Base-by-base conservation (phyloP, 2,329 filamentous ascomycete genomes). In the Stagonosporopsis chrysanthemi region DNA sequence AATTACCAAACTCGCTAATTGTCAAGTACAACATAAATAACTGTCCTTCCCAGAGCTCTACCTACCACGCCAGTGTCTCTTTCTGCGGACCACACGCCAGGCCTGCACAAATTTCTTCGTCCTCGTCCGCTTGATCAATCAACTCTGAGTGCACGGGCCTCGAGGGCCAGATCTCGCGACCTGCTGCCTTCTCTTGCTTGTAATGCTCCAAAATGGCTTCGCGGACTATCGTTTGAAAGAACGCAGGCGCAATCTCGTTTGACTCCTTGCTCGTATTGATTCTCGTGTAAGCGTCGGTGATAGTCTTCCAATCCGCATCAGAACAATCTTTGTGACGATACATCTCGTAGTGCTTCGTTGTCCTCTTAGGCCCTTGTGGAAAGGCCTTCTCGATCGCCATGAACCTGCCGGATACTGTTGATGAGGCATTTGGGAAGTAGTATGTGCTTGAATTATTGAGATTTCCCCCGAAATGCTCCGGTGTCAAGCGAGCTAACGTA, bases 291-390 rank as follows among this genome's bases (percentile, higher is more conserved):
- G 87, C 83, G 36, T 81, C 72, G 67, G 78, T 80, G 70, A 87
- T 83, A 49, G 77, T 70, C 12, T 79, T 73, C 69, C 87, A 87
- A 53, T 86, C 81, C 17, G 80, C 80, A n/a, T 86, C 82, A 24
- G 78, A 79, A 9, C 84, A 81, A 64, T 82, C 75, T 64, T 83
- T 84, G 78, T 87, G 83, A 52, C 84, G 79, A 76, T 81, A 88
- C 44, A 88, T 81, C 67, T 88, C 83, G 68, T 87, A 38, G 26
- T 55, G 52, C 9, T 40, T 45, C 1, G n/a, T 45, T 8, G 45
- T 50, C 26, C 35, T 49, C 19, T 49, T 23, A 8, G 52, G 33
- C 17, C 23, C 52, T 19, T 35, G 40, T 2, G 52, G 40, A 11
- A 55, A 6, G 2, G 17, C 6, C 28, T 50, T 55, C 22, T 49